These are phyloP conservation scores for Ilyonectria sp. DNA, from an alignment of 2,329 filamentous ascomycete species.

Conservation along the genomic window DNA sequence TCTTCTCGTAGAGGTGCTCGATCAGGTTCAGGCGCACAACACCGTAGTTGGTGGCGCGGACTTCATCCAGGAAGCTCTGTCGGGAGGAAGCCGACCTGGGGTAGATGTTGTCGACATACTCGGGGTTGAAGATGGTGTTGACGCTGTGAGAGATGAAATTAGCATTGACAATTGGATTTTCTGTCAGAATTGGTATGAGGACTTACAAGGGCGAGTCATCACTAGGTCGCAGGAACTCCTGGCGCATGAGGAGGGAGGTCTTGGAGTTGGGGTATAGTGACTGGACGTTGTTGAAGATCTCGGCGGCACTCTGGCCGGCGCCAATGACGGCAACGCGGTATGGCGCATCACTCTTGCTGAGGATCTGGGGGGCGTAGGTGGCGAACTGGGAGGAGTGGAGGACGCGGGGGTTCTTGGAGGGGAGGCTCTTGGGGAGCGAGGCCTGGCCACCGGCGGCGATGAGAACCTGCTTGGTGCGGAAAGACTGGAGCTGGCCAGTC, in stretches of 20 bases:
- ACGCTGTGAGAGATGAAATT: conserved; percentile 71
- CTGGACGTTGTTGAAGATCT: conserved; percentile 94
- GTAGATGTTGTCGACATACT: conserved; percentile 84
- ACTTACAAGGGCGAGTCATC: conserved; percentile 96
- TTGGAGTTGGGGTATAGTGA: conserved; percentile 84
- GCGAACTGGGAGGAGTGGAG: conserved; percentile 93
- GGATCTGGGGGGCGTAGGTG: conserved; percentile 72
- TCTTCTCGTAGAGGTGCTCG: conserved; percentile 87
- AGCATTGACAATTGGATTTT: conserved; percentile 34
- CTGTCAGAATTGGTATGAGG: neutral
- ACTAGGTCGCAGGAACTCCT: conserved; percentile 87
- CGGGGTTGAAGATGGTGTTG: conserved; percentile 96
- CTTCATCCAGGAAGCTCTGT: conserved; percentile 72
- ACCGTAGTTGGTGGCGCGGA: conserved; percentile 92
- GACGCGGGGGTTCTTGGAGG: conserved; percentile 78
- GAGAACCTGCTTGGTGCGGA: conserved; percentile 76
- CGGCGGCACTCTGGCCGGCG: conserved; percentile 91
- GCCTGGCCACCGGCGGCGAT: conserved; percentile 73
- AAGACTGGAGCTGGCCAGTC: conserved; percentile 68
- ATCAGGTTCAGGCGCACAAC: conserved; percentile 94
- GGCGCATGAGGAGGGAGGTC: conserved; percentile 85
- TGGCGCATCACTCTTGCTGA: conserved; percentile 67
- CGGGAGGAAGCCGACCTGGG: conserved; percentile 76
- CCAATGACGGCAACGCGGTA: conserved; percentile 89
- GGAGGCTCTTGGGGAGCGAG: conserved; percentile 79